Evolutionary conservation across 768 basidiomycete species (phyloP), one percentile per base, ranked within the genome.

Genomic region (Podaxis mareebaensis): DNA sequence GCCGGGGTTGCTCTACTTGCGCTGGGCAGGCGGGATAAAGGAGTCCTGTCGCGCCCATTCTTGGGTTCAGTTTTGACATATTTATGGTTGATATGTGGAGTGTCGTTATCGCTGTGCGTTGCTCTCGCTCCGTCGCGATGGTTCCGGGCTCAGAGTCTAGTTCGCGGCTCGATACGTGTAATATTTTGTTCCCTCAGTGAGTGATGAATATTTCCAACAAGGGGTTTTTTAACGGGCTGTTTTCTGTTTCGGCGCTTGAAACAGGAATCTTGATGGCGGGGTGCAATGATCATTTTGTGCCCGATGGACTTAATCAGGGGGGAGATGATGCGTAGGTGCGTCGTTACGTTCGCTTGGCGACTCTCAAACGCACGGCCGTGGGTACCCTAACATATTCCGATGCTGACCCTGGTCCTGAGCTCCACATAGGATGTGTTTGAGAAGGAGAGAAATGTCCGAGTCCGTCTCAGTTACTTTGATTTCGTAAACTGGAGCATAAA

Each of bases 401-500:
- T 13, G 24, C 28, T 17, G 57, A 58, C 40, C 57, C 42, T 46
- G 57, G 57, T 58, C 40, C 28, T n/a, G 2, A 33, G 28, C 13
- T 46, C 20, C 57, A 28, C 26, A 28, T 15, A 17, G 26, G 57
- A 46, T 44, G 46, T 38, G 46, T 36, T 59, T 48, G 46, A 26
- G 3, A 28, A 33, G 26, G 5, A 46, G 44, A 44, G 20, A 15
- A 49, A 17, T 22, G n/a, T 49, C 46, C 58, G 28, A 59, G n/a
- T 36, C 4, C 44, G 58, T 59, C 24, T 59, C 44, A 17, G 24
- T 15, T 42, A 57, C 12, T 57, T 44, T 6, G 46, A 24, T 59
- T 59, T 33, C 15, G 36, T 36, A n/a, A 22, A 11, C 30, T 3
- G 46, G 48, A 48, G 33, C 58, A 49, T 59, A 59, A 59, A 59